phyloP scores from a whole-genome alignment of 495 filamentous ascomycete species.

The Talaromyces adpressus region DNA sequence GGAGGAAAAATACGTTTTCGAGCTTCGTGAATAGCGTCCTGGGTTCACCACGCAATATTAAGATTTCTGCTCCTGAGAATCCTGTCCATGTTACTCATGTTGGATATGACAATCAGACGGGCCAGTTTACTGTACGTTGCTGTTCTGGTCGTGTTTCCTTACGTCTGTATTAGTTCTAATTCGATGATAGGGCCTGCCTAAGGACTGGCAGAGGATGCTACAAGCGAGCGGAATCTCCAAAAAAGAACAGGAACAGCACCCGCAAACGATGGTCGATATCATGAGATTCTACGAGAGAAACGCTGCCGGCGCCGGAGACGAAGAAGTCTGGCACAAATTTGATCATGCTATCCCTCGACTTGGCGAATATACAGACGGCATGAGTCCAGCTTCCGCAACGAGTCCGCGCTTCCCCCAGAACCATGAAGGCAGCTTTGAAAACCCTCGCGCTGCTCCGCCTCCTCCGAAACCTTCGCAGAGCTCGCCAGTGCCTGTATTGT shows the following conservation, averaged over 20 bases:
- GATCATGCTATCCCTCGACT: constrained; percentile 67
- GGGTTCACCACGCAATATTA: constrained; percentile 79
- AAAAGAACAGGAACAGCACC: constrained; percentile 91
- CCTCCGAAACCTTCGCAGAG: constrained; percentile 55
- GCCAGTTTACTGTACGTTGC: constrained; percentile 83
- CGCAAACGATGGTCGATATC: constrained; percentile 89
- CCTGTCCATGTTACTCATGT: constrained; percentile 98
- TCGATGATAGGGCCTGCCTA: constrained; percentile 68
- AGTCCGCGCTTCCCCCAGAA: constrained; percentile 90
- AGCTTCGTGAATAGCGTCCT: constrained; percentile 91
- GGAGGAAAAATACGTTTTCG: constrained; percentile 92
- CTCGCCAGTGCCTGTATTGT: constrained; percentile 11
- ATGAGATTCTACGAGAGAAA: constrained; percentile 96
- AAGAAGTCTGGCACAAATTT: constrained; percentile 93
- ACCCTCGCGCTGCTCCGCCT: constrained; percentile 86
- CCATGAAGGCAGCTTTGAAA: constrained; percentile 92
- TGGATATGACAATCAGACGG: constrained; percentile 92
- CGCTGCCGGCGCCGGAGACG: constrained; percentile 68
- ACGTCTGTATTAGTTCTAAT: not conserved
- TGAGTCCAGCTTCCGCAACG: constrained; percentile 61
- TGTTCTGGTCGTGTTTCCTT: not conserved
- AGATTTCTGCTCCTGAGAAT: constrained; percentile 94
- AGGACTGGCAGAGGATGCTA: constrained; percentile 94
- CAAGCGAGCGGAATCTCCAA: constrained; percentile 95
- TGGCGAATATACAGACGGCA: constrained; percentile 30